A percentile compares a stretch with the other conserved stretches of the same genome.
These are phyloP conservation scores for Citrus medica DNA, from an alignment of 345 rosid species.

Conservation along the genomic window DNA sequence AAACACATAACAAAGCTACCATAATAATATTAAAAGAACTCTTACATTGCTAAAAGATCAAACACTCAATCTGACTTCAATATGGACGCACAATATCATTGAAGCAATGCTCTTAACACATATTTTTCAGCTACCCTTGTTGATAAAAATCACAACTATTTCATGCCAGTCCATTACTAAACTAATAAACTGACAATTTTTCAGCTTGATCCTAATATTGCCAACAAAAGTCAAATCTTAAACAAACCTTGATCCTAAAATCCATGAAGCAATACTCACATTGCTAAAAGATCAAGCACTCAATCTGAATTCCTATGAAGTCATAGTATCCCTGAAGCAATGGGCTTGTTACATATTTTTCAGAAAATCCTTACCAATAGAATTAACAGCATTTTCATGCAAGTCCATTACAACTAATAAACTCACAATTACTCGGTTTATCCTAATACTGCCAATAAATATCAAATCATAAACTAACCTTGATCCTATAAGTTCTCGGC, in stretches of 20 bases:
- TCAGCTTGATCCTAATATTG: not conserved
- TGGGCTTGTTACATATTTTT: not conserved
- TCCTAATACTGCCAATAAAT: not conserved
- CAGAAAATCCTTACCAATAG: not conserved
- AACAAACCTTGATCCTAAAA: constrained; percentile 69
- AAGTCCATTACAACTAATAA: not conserved
- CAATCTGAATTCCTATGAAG: not conserved
- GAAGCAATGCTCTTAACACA: not conserved
- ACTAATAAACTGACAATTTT: not conserved
- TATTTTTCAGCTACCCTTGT: not conserved
- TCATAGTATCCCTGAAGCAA: not conserved
- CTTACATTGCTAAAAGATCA: not conserved
- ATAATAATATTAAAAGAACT: not conserved
- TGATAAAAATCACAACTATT: not conserved
- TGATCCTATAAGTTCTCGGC: constrained; percentile 90
- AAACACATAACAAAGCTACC: not conserved
- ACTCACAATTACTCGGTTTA: not conserved
- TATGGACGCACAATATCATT: not conserved
- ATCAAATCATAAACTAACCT: constrained; percentile 43
- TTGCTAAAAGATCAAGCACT: not conserved
- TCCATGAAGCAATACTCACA: not conserved
- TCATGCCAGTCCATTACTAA: not conserved
- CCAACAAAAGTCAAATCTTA: not conserved
- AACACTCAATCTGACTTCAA: not conserved
- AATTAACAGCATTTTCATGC: not conserved